phyloP scores from a whole-genome alignment of 305 asterid genomes.

The Salvia sclarea region DNA sequence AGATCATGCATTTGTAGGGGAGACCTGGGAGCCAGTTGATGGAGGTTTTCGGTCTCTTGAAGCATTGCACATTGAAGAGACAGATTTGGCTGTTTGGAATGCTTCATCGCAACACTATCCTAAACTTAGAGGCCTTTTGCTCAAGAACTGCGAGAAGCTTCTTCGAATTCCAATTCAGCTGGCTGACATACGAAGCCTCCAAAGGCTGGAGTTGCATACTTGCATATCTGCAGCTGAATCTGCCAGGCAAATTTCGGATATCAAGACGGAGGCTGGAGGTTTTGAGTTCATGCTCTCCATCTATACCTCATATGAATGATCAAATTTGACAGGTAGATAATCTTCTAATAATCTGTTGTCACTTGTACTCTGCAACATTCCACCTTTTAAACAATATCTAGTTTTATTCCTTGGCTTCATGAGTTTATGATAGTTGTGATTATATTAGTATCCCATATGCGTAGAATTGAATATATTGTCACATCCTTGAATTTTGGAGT shows the following conservation, averaged over 20 bases:
- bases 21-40: slow-evolving; percentile 22
- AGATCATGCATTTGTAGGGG: slow-evolving; percentile 34
- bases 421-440: too few species aligned
- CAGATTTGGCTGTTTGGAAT: slow-evolving; percentile 29
- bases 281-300: background rate
- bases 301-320: too few species aligned
- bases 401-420: too few species aligned
- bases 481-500: too few species aligned
- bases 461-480: too few species aligned
- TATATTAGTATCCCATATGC: too few species aligned
- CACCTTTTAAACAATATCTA: too few species aligned
- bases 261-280: background rate
- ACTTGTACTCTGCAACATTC: too few species aligned
- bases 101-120: slow-evolving; percentile 34
- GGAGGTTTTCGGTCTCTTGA: slow-evolving; percentile 37
- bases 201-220: background rate
- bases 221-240: background rate
- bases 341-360: too few species aligned
- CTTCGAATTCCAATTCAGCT: background rate
- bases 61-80: slow-evolving; percentile 32
- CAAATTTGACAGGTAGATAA: too few species aligned
- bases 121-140: slow-evolving; percentile 22
- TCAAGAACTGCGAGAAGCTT: background rate
- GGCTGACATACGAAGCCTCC: background rate
- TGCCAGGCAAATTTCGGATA: background rate